Percentiles rank a stretch among this genome's conserved stretches.
These are phyloP conservation scores for Candida boleticola DNA, from an alignment of 805 yeast genomes.

Conservation along the genomic window DNA sequence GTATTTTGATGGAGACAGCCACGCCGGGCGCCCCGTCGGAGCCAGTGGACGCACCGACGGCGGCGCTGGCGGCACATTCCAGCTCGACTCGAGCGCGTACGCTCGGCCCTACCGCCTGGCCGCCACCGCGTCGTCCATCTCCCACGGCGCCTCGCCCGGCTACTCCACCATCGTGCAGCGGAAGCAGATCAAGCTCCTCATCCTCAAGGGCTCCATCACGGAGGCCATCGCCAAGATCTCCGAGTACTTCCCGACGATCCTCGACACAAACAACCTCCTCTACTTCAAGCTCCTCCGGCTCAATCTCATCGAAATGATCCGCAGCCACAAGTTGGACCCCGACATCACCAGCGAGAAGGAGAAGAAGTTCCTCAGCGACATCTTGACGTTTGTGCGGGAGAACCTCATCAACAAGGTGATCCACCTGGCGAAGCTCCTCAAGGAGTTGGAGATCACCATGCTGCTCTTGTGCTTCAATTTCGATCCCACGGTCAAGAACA, in stretches of 20 bases:
- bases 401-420: constrained; percentile 63
- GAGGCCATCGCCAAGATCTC: constrained; percentile 57
- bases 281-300: constrained; percentile 73
- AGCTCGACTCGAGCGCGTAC: not conserved
- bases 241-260: constrained; percentile 58
- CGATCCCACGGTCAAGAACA: constrained; percentile 26
- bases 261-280: constrained; percentile 60
- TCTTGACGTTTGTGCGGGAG: constrained; percentile 58
- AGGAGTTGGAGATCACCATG: constrained; percentile 80
- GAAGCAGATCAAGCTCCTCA: constrained; percentile 49
- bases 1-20: constrained; percentile 4
- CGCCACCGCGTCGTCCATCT: not conserved
- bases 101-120: too few relatives aligned
- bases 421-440: constrained; percentile 55
- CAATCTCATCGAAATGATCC: constrained; percentile 77
- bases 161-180: constrained; percentile 52
- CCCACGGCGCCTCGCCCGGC: constrained; percentile 25
- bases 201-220: constrained; percentile 60
- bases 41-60: too few relatives aligned
- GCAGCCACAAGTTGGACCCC: constrained; percentile 39
- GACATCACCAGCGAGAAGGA: constrained; percentile 30
- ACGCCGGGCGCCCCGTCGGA: not conserved
- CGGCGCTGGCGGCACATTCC: not conserved
- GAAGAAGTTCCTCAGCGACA: constrained; percentile 48
- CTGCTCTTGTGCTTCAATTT: constrained; percentile 63